Conservation (phyloP, 2,329 filamentous ascomycete species). For the Ceratocystis diversiconidia region DNA sequence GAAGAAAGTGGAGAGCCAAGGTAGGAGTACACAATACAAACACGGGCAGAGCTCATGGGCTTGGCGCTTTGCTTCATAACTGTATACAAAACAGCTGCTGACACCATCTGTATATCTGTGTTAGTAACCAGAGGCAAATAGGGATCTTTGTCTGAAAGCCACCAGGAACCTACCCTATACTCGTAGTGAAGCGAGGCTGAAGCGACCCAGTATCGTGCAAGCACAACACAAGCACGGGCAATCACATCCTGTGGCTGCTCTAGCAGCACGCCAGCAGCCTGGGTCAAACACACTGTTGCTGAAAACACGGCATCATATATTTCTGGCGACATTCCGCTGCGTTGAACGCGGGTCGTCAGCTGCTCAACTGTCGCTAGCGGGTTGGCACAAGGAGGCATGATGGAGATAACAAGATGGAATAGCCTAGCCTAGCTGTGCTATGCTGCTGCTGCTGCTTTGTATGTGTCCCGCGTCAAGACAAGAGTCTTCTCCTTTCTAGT, state of each 20-base stretch:
- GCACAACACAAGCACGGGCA: conserved; percentile 68
- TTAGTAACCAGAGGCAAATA: background rate
- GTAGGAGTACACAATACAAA: conserved; percentile 69
- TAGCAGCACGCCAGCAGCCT: conserved; percentile 67
- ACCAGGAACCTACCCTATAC: conserved; percentile 33
- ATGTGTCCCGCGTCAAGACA: background rate
- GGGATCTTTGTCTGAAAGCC: too few species aligned
- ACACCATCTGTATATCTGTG: conserved; percentile 11
- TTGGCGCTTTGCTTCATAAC: conserved; percentile 13
- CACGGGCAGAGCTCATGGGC: background rate
- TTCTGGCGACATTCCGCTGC: conserved; percentile 48
- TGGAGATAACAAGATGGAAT: background rate
- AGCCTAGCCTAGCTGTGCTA: background rate
- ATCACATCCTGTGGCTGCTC: conserved; percentile 74
- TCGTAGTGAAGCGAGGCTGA: conserved; percentile 42
- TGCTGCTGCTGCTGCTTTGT: background rate
- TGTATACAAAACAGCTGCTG: conserved; percentile 15
- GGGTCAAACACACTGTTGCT: conserved; percentile 57
- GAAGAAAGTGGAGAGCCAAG: conserved; percentile 50
- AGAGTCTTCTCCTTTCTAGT: background rate
- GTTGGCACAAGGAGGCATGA: conserved; percentile 38
- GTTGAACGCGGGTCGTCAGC: conserved; percentile 41
- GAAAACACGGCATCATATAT: conserved; percentile 60
- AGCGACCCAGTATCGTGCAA: conserved; percentile 65
- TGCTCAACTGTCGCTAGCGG: conserved; percentile 59